Conservation (phyloP, 140 eudicot genomes). For the Artemisia princeps region DNA sequence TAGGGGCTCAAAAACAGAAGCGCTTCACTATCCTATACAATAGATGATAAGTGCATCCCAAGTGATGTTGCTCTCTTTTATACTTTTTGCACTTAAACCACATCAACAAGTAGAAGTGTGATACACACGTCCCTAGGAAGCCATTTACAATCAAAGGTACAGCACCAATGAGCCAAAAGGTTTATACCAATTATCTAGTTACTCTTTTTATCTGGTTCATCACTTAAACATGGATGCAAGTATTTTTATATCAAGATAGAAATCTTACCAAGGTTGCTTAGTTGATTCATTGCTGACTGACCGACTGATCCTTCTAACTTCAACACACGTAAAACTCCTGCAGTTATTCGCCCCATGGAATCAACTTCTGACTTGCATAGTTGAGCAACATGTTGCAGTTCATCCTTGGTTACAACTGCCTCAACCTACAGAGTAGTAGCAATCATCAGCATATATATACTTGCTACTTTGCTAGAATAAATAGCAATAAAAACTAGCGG, state of each 20-base stretch:
- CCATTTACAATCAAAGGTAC: neutral
- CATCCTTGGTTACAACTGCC: slow-evolving; percentile 82
- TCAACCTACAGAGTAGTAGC: slow-evolving; percentile 49
- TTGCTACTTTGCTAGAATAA: neutral
- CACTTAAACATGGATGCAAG: neutral
- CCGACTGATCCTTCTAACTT: slow-evolving; percentile 84
- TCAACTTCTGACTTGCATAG: slow-evolving; percentile 88
- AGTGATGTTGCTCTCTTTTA: too few relatives aligned
- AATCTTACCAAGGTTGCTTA: slow-evolving; percentile 72
- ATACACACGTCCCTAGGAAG: too few relatives aligned
- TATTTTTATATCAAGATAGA: neutral
- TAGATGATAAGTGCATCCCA: too few relatives aligned
- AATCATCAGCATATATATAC: slow-evolving; percentile 6
- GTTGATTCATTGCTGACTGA: slow-evolving; percentile 64
- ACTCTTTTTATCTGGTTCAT: neutral
- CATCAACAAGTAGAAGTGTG: neutral
- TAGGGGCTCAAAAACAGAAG: neutral
- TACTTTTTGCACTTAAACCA: too few relatives aligned
- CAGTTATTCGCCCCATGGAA: slow-evolving; percentile 85
- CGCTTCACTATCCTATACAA: neutral
- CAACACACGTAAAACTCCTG: slow-evolving; percentile 73
- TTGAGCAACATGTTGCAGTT: slow-evolving; percentile 63
- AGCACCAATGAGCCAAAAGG: neutral
- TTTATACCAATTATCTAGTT: neutral
- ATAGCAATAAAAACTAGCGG: neutral